Evolutionary conservation across 352 stramenopile genomes (phyloP).

Genomic region (Globisporangium paddicum): DNA sequence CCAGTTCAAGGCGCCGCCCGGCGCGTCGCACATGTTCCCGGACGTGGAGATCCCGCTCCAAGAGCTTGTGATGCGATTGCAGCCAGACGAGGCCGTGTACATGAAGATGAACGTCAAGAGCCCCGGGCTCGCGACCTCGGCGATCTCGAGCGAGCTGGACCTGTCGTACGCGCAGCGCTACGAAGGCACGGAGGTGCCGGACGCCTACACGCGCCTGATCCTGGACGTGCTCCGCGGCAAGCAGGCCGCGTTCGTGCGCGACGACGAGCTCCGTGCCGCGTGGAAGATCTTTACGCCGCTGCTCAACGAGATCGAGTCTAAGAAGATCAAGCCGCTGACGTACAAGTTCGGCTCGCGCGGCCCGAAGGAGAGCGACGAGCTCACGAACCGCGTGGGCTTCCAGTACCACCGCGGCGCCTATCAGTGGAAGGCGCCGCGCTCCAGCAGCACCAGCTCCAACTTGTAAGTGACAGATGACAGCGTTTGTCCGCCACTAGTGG

Average conservation of each 20-base stretch:
- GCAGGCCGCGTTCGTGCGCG: slow-evolving; percentile 94
- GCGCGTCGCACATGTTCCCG: slow-evolving; percentile 88
- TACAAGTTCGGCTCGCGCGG: slow-evolving; percentile 94
- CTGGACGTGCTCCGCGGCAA: slow-evolving; percentile 96
- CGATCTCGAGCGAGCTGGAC: slow-evolving; percentile 95
- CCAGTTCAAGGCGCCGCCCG: slow-evolving; percentile 94
- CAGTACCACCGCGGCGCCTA: slow-evolving; percentile 76
- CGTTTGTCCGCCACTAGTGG: neutral
- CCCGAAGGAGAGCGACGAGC: slow-evolving; percentile 87
- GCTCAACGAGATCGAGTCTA: slow-evolving; percentile 93
- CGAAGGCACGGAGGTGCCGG: slow-evolving; percentile 85
- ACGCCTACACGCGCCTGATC: slow-evolving; percentile 97
- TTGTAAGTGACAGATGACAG: slow-evolving; percentile 23
- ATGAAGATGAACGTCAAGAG: slow-evolving; percentile 97
- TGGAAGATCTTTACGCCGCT: slow-evolving; percentile 99
- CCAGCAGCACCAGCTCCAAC: slow-evolving; percentile 32
- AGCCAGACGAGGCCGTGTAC: slow-evolving; percentile 97
- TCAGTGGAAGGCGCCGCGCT: slow-evolving; percentile 56
- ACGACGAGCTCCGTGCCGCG: slow-evolving; percentile 94
- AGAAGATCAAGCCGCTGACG: slow-evolving; percentile 87
- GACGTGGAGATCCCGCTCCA: slow-evolving; percentile 88
- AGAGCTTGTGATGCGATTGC: slow-evolving; percentile 96
- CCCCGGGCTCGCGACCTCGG: slow-evolving; percentile 85
- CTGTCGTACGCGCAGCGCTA: slow-evolving; percentile 94
- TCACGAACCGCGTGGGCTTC: slow-evolving; percentile 62